phyloP scores from a whole-genome alignment of 495 filamentous ascomycete genomes.

The Glutinoglossum americanum region DNA sequence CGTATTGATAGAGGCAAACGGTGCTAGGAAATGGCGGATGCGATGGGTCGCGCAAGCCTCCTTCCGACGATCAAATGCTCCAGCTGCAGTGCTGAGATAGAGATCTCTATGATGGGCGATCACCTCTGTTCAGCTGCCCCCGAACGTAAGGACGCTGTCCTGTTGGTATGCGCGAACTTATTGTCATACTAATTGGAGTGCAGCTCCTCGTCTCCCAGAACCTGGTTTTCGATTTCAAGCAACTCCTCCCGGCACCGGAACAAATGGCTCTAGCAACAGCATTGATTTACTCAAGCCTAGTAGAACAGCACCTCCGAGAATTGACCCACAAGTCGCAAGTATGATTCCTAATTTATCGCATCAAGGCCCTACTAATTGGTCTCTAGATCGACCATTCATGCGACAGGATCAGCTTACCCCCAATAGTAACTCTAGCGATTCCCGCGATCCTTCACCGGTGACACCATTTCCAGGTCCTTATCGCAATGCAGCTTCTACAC shows the following conservation, averaged over 20 bases:
- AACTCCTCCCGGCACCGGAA: not conserved
- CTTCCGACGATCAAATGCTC: constrained; percentile 94
- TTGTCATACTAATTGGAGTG: not conserved
- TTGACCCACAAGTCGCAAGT: constrained; percentile 35
- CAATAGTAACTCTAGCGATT: constrained; percentile 33
- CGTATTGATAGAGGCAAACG: not conserved
- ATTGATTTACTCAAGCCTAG: constrained; percentile 8
- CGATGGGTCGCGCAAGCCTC: constrained; percentile 40
- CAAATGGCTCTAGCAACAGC: not conserved
- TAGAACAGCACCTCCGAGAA: constrained; percentile 26
- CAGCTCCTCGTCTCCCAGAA: not conserved
- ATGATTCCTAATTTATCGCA: constrained; percentile 8
- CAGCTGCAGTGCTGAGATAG: constrained; percentile 60
- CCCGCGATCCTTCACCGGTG: constrained; percentile 34
- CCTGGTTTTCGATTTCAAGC: not conserved
- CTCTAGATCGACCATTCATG: constrained; percentile 38
- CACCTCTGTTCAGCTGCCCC: constrained; percentile 38
- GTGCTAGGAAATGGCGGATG: constrained; percentile 16
- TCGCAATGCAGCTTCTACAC: constrained; percentile 6
- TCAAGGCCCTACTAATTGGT: constrained; percentile 2
- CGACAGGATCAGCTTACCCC: constrained; percentile 36
- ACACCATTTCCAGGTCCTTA: constrained; percentile 21
- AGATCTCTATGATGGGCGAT: constrained; percentile 82
- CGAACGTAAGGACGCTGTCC: not conserved
- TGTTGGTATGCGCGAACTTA: not conserved